phyloP scores from a whole-genome alignment of 2,329 filamentous ascomycete genomes.

The Cladosporium sp. region DNA sequence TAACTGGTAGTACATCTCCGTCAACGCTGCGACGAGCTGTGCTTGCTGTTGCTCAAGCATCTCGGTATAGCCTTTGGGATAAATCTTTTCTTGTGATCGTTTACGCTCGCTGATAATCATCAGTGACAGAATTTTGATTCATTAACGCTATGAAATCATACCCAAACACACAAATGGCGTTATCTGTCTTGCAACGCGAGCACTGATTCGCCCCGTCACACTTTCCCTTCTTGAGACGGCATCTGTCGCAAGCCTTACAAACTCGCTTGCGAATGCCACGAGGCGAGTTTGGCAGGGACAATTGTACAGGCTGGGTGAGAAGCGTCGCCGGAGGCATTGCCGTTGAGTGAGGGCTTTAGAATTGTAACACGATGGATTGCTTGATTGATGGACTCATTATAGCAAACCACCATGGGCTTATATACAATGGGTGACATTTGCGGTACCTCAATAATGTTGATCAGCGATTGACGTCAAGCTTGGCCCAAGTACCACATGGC shows the following conservation, averaged over 20 bases:
- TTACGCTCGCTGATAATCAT: conserved; percentile 51
- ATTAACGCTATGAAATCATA: conserved; percentile 15
- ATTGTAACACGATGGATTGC: background rate
- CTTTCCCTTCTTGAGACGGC: conserved; percentile 67
- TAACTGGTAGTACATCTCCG: conserved; percentile 59
- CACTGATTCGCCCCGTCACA: conserved; percentile 65
- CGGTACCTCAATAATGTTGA: background rate
- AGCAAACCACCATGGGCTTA: background rate
- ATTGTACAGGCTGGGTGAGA: conserved; percentile 24
- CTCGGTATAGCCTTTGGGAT: conserved; percentile 68
- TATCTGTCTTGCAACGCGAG: conserved; percentile 62
- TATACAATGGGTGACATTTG: background rate
- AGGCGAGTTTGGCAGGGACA: conserved; percentile 28
- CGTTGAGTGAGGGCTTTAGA: background rate
- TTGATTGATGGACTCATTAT: background rate
- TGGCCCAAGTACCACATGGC: background rate
- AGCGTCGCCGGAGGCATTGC: conserved; percentile 25
- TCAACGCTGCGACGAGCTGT: conserved; percentile 61
- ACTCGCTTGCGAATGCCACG: conserved; percentile 56
- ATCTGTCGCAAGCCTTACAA: conserved; percentile 67
- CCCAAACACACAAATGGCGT: conserved; percentile 65
- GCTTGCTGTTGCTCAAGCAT: conserved; percentile 67
- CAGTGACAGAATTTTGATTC: background rate
- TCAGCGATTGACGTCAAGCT: background rate
- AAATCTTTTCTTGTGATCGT: conserved; percentile 66